Evolutionary conservation across 2,329 filamentous ascomycete species (phyloP), one percentile per base, ranked within the genome.

Genomic region (Coniosporium tulheliwenetii): DNA sequence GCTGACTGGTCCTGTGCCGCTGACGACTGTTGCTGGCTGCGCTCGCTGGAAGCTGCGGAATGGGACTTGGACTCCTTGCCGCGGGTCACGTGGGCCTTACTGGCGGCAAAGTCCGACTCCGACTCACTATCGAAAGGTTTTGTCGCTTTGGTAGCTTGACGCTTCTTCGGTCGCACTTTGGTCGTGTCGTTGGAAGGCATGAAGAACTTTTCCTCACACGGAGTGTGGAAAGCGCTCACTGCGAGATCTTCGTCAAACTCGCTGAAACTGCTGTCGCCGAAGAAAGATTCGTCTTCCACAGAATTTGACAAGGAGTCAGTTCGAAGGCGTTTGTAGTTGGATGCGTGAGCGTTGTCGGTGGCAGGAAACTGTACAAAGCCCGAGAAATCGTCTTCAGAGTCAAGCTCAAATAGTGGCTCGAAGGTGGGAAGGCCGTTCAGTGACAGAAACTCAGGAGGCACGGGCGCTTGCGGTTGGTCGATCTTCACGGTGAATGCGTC

Each of bases 361-460:
- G 69, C 58, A 46, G 73, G 68, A 48, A 86, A 80, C 54, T 84
- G 77, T 47, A 85, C 78, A 8, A 93, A 72, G 41, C 74, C 73
- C 57, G 76, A 79, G 53, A 93, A 85, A 57, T 91, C 85, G 71
- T 93, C 85, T 53, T 94, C 87, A 1, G 83, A 86, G 58, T 94
- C 87, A 42, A 94, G 72, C 52, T 93, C 86, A 16, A 87, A 91
- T 49, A 93, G 76, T 48, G 85, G 82, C 59, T 93, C 84, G 50
- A 93, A 93, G 8, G 71, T 68, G 19, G 82, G 79, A 29, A 91
- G 70, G 16, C 73, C 73, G 64, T 72, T 62, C 46, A 70, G 65
- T 49, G 67, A 64, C 42, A 64, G 60, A 48, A 72, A 65, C 50
- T 69, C 62, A 42, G 54, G 30, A 39, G 57, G 51, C 39, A 54